Conservation (phyloP, 129 eudicot species). For the Glebionis coronaria region DNA sequence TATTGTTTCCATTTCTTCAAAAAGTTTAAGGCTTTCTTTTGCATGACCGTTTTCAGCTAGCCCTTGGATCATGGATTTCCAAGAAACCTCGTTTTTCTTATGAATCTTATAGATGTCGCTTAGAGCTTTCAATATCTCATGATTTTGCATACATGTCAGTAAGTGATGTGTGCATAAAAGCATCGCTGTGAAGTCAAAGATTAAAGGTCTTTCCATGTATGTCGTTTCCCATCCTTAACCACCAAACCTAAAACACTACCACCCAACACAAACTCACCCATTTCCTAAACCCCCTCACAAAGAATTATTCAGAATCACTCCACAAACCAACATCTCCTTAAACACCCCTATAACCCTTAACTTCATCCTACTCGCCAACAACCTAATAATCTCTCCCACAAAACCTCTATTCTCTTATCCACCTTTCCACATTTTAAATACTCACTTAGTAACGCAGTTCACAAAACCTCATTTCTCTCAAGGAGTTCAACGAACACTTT, state of each 20-base stretch:
- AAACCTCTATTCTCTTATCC: constrained; percentile 50
- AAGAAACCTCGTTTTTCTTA: constrained; percentile 47
- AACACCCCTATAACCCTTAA: constrained; percentile 37
- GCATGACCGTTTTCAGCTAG: constrained; percentile 74
- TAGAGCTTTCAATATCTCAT: constrained; percentile 55
- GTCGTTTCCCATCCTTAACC: constrained; percentile 54
- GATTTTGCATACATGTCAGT: constrained; percentile 68
- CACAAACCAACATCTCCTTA: constrained; percentile 45
- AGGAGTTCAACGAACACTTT: constrained; percentile 74
- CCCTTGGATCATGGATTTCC: constrained; percentile 89
- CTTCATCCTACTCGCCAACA: constrained; percentile 48
- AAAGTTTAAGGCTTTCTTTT: constrained; percentile 44
- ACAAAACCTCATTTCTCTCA: constrained; percentile 66
- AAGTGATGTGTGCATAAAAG: constrained; percentile 56
- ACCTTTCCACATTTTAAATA: constrained; percentile 50
- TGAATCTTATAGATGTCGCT: constrained; percentile 35
- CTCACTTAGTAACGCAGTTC: constrained; percentile 68
- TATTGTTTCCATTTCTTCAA: constrained; percentile 47
- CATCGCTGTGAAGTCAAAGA: constrained; percentile 39
- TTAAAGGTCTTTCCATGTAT: constrained; percentile 49
- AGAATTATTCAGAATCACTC: constrained; percentile 53
- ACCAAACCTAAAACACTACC: constrained; percentile 36
- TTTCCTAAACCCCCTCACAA: constrained; percentile 49
- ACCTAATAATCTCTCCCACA: constrained; percentile 48
- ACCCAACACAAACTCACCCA: constrained; percentile 43